Evolutionary conservation across 2,329 filamentous ascomycete genomes (phyloP).

Genomic region (Dryadomyces sulphureus): DNA sequence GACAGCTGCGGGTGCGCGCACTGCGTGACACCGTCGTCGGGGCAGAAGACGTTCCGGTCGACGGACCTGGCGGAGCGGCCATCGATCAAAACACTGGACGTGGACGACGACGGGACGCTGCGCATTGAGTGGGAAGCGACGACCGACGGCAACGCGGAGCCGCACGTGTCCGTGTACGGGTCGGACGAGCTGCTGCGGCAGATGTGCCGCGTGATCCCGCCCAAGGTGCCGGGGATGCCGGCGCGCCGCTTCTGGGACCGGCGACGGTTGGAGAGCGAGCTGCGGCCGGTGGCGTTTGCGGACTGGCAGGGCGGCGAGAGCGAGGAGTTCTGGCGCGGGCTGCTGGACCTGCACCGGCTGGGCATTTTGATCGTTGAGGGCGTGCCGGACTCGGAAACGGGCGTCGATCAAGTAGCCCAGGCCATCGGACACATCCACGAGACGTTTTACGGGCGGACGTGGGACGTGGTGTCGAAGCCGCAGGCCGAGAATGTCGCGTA

Average conservation of each 20-base stretch:
- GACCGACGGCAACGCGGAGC: background rate
- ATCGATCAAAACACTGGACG: background rate
- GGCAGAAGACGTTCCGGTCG: slow-evolving; percentile 50
- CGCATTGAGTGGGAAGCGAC: background rate
- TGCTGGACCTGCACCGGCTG: slow-evolving; percentile 46
- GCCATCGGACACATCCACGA: slow-evolving; percentile 67
- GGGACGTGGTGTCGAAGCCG: slow-evolving; percentile 73
- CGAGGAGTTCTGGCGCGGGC: slow-evolving; percentile 39
- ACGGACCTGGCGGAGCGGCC: slow-evolving; percentile 38
- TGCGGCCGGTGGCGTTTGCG: slow-evolving; percentile 44
- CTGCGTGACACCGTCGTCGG: slow-evolving; percentile 43
- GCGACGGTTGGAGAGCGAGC: slow-evolving; percentile 20
- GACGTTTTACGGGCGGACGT: slow-evolving; percentile 84
- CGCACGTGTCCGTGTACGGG: slow-evolving; percentile 8
- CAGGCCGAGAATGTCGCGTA: slow-evolving; percentile 86
- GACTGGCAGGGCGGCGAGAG: slow-evolving; percentile 51
- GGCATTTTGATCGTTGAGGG: slow-evolving; percentile 66
- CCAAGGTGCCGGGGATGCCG: slow-evolving; percentile 21
- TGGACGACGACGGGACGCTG: slow-evolving; percentile 3
- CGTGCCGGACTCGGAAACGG: slow-evolving; percentile 52
- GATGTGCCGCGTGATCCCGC: slow-evolving; percentile 22
- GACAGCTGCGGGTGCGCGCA: slow-evolving; percentile 42
- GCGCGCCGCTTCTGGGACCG: slow-evolving; percentile 26
- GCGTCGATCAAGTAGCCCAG: slow-evolving; percentile 52
- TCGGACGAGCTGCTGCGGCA: slow-evolving; percentile 6